Conservation (phyloP, 495 filamentous ascomycete genomes). For the Cenococcum geophilum region DNA sequence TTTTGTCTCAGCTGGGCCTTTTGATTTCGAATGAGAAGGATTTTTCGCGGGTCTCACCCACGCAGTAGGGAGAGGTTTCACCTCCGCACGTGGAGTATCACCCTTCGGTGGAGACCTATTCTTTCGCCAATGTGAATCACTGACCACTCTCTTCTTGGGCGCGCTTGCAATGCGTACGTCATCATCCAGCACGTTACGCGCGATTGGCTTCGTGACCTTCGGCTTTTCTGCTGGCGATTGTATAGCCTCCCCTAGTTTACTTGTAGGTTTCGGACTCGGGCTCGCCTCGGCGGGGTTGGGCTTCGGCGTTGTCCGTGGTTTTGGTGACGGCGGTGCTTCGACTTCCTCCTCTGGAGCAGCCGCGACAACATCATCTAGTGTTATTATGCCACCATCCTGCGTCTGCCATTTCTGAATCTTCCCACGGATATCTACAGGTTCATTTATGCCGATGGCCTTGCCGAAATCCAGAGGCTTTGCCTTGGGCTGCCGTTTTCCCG, state of each 20-base stretch:
- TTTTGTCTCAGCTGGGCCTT: constrained; percentile 12
- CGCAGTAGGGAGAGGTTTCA: constrained; percentile 24
- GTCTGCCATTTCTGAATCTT: constrained; percentile 35
- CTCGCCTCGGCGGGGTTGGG: constrained; percentile 10
- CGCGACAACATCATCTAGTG: neutral
- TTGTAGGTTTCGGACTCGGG: constrained; percentile 4
- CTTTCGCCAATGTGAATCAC: constrained; percentile 42
- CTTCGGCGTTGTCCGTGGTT: constrained; percentile 10
- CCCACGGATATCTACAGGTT: constrained; percentile 27
- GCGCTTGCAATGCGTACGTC: constrained; percentile 36
- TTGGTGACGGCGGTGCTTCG: constrained; percentile 16
- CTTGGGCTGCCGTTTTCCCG: neutral
- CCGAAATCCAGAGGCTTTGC: constrained; percentile 30
- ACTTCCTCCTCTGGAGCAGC: neutral
- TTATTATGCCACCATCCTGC: constrained; percentile 7
- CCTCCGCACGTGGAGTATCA: constrained; percentile 10
- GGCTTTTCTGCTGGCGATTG: constrained; percentile 17
- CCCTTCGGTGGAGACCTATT: constrained; percentile 26
- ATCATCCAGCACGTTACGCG: constrained; percentile 30
- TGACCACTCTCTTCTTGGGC: constrained; percentile 43
- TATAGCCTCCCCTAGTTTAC: constrained; percentile 10
- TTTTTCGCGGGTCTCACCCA: constrained; percentile 28
- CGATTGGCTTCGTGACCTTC: constrained; percentile 28
- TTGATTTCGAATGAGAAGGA: constrained; percentile 9
- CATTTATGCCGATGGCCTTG: constrained; percentile 29